A percentile compares a stretch with the other conserved stretches of the same genome.
Evolutionary conservation across 2,329 filamentous ascomycete species (phyloP).

Genomic region (Ceratocystis eucalypticola): DNA sequence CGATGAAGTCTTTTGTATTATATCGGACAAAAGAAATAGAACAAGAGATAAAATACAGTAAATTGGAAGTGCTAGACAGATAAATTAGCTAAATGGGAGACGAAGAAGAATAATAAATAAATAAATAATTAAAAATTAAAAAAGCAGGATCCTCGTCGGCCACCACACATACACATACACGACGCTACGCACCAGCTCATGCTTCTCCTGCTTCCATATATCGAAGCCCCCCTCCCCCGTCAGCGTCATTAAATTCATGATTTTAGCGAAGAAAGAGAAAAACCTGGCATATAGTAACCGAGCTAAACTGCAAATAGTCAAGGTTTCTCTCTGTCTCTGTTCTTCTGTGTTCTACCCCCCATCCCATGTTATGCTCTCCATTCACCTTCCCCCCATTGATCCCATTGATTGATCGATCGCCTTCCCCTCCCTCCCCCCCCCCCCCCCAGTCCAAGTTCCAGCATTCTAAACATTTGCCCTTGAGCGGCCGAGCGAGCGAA

Average conservation of each 20-base stretch:
- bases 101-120: not conserved
- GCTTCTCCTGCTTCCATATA: not conserved
- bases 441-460: no score
- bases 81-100: not conserved
- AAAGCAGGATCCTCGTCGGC: not conserved
- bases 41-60: not conserved
- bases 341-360: not conserved
- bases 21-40: not conserved
- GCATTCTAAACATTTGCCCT: not conserved
- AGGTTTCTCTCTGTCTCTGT: not conserved
- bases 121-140: not conserved
- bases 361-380: not conserved
- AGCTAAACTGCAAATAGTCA: not conserved
- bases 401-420: not conserved
- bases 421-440: not conserved
- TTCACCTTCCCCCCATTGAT: not conserved
- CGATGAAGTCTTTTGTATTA: not conserved
- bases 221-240: not conserved
- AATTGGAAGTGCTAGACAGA: not conserved
- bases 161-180: not conserved
- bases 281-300: not conserved
- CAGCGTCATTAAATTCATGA: not conserved
- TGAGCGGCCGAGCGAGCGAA: not conserved
- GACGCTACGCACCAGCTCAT: not conserved
- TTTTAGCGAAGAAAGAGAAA: not conserved